Percentiles rank a stretch among this genome's conserved stretches.
phyloP scores from a whole-genome alignment of 1,284 basidiomycete species.

The Rhodotorula sp. region DNA sequence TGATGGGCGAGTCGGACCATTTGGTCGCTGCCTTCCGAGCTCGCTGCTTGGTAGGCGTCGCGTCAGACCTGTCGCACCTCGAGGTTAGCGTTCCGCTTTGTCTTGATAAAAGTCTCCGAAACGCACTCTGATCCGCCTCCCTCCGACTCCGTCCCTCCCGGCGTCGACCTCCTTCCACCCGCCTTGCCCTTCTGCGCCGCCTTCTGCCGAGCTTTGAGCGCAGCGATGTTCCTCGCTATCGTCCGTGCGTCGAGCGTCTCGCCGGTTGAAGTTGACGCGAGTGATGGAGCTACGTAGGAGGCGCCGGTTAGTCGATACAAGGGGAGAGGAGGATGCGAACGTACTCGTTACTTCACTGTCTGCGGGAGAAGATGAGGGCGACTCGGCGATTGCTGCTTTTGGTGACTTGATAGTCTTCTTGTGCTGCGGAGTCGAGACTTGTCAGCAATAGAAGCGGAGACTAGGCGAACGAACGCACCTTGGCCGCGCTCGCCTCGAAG shows the following conservation, averaged over 20 bases:
- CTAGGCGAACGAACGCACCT: slow-evolving; percentile 52
- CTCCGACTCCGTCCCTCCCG: slow-evolving; percentile 3
- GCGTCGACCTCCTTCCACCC: slow-evolving; percentile 57
- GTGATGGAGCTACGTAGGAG: slow-evolving; percentile 10
- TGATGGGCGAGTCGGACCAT: slow-evolving; percentile 31
- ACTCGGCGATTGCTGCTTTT: not conserved
- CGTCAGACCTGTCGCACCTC: slow-evolving; percentile 16
- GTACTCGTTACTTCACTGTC: slow-evolving; percentile 22
- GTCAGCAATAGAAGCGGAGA: not conserved
- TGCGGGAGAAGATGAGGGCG: not conserved
- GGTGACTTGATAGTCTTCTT: slow-evolving; percentile 1
- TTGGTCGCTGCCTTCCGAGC: slow-evolving; percentile 46
- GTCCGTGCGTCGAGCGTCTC: slow-evolving; percentile 66
- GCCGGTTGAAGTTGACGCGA: not conserved
- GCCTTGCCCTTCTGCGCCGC: slow-evolving; percentile 56
- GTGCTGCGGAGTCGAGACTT: not conserved
- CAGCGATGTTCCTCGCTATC: slow-evolving; percentile 88
- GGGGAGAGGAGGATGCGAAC: not conserved
- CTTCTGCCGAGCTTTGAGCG: slow-evolving; percentile 73
- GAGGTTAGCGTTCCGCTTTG: not conserved
- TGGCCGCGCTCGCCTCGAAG: slow-evolving; percentile 71
- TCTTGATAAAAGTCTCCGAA: slow-evolving; percentile 31
- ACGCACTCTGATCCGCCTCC: slow-evolving; percentile 41
- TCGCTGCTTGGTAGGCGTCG: slow-evolving; percentile 24
- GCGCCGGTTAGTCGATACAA: not conserved